These are phyloP conservation scores for Barnettozyma populi DNA, from an alignment of 805 yeast genomes.

Conservation along the genomic window DNA sequence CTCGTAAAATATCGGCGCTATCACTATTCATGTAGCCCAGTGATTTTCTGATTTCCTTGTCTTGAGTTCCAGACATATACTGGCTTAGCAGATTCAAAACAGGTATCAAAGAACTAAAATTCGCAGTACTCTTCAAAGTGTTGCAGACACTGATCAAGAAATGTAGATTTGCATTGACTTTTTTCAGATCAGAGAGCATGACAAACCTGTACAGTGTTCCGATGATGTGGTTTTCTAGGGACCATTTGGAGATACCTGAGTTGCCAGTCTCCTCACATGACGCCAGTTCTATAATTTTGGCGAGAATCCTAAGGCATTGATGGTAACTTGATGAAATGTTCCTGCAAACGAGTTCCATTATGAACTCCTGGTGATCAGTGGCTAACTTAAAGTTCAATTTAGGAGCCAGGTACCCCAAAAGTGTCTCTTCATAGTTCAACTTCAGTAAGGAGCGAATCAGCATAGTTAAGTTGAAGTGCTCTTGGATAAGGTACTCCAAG, in stretches of 20 bases:
- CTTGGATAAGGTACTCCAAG: neutral
- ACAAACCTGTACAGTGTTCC: slow-evolving; percentile 9
- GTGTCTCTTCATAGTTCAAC: neutral
- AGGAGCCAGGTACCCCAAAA: neutral
- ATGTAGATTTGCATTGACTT: neutral
- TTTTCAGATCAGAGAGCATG: slow-evolving; percentile 1
- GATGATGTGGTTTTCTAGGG: slow-evolving; percentile 5
- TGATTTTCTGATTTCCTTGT: neutral
- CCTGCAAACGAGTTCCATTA: neutral
- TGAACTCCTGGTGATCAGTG: neutral
- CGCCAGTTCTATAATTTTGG: neutral
- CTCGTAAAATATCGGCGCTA: slow-evolving; percentile 1
- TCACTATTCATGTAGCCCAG: slow-evolving; percentile 1
- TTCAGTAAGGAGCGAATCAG: neutral
- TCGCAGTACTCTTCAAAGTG: slow-evolving; percentile 7
- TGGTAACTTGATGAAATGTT: neutral
- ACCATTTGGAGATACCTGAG: neutral
- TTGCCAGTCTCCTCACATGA: neutral
- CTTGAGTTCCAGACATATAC: slow-evolving; percentile 1
- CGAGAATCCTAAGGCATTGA: neutral
- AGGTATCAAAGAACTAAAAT: slow-evolving; percentile 14
- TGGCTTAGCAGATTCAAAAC: slow-evolving; percentile 9
- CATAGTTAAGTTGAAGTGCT: neutral
- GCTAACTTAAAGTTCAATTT: neutral
- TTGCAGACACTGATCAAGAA: slow-evolving; percentile 8